Evolutionary conservation across 2,329 filamentous ascomycete genomes (phyloP), one percentile per base, ranked within the genome.

Genomic region (Pseudogymnoascus sp.): DNA sequence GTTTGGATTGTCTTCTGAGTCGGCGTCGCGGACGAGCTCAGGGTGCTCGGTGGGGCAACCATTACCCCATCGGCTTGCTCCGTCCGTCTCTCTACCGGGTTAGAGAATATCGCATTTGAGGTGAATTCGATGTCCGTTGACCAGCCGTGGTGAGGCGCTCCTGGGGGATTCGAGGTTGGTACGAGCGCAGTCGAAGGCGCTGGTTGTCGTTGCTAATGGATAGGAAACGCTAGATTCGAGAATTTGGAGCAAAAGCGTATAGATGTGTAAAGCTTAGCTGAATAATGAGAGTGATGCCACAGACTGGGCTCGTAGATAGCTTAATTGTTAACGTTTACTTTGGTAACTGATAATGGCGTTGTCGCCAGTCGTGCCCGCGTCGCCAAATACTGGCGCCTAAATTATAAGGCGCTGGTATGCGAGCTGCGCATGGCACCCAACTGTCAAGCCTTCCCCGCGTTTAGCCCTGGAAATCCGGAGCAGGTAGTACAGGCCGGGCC

Each of bases 1-100:
- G 74, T 72, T 62, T 74, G 74, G 64, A 79, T 74, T 63, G 78
- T 76, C 74, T 82, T 82, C 73, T 83, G 80, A 66, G 79, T 79
- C 70, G 81, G 79, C 65, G 78, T 81, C 67, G 78, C 76, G 66
- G 80, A 81, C 72, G 79, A 76, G 73, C 79, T 79, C 74, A 82
- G 75, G 77, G 81, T 81, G 73, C 76, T 73, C 66, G 72, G 65
- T 69, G 70, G 70, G 64, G 69, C 71, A 68, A 71, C 70, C 71
- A 73, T 72, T 69, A 71, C 69, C 65, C 72, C 70, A 72, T 72
- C 66, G 65, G 48, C 48, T 55, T 55, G 48, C 48, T 55, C 42
- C 48, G 48, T 35, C 48, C 48, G 48, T 55, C 48, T 55, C 48
- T 55, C 48, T 55, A 55, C 48, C 48, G 18, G 29, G 29, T 15